phyloP scores from a whole-genome alignment of 106 monocot genomes.

The Dendrobium officinale region DNA sequence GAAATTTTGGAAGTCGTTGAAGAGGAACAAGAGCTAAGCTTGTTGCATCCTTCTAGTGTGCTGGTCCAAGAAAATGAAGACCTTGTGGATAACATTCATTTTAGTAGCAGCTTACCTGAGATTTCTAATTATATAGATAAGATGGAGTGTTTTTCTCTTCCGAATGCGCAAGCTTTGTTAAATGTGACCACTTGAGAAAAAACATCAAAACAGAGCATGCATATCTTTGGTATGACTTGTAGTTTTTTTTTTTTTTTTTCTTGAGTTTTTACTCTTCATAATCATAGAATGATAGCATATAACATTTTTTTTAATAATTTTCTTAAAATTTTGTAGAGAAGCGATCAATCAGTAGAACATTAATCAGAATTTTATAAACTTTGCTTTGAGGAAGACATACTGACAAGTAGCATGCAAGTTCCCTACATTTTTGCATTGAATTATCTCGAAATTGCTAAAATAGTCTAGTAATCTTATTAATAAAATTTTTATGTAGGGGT shows the following conservation, averaged over 20 bases:
- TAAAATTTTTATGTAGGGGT: too few species aligned
- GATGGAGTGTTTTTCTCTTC: too few species aligned
- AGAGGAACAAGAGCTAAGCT: slow-evolving; percentile 6
- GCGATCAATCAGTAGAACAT: background rate
- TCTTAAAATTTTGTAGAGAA: slow-evolving; percentile 13
- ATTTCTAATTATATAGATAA: too few species aligned
- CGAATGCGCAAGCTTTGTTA: slow-evolving; percentile 14
- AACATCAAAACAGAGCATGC: slow-evolving; percentile 22
- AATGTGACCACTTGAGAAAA: slow-evolving; percentile 87
- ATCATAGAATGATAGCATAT: background rate
- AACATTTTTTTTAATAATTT: too few species aligned
- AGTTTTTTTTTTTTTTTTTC: background rate
- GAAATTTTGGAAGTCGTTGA: background rate
- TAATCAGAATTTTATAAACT: too few species aligned
- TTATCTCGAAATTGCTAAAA: too few species aligned
- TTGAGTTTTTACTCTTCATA: background rate
- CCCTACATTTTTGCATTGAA: background rate
- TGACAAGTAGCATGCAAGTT: too few species aligned
- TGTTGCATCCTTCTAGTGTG: slow-evolving; percentile 39
- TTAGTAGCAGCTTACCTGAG: too few species aligned
- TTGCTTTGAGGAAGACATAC: too few species aligned
- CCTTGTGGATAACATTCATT: too few species aligned
- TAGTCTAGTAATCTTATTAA: too few species aligned
- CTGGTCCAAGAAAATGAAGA: background rate
- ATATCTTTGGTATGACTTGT: slow-evolving; percentile 23